Base-by-base conservation (phyloP, 805 yeast genomes). In the Blastobotrys terrestris region DNA sequence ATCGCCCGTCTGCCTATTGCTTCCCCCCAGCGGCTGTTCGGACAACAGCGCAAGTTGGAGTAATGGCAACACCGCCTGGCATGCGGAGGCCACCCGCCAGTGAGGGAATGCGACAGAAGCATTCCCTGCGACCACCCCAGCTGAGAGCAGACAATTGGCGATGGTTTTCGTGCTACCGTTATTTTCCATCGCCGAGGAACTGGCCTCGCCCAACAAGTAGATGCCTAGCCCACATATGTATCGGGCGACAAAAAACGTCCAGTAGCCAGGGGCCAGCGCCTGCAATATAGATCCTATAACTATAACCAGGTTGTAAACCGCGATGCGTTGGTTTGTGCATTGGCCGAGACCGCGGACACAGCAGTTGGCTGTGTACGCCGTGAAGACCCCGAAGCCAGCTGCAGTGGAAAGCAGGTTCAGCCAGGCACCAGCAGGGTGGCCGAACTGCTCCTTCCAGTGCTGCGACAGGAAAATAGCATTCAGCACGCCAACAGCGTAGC, bases 391-490 rank as follows among this genome's bases (percentile, higher is more conserved):
- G 13, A 44, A 22, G 3, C 46, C 46, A 8, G 21, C 16, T 6
- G 46, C 46, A 21, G 46, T 15, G 11, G 22, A 20, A 20, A 44
- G 16, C 13, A 44, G n/a, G 46, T 44, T 44, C n/a, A 20, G 3
- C 3, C 14, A 14, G 11, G 21, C 31, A 18, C 18, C 31, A n/a
- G 31, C 21, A 6, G 21, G 46, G 5, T 13, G 8, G 8, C 35
- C 35, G 14, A 44, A 44, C 16, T 44, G 31, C 3, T 20, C n/a
- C 13, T 44, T 44, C 46, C 46, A 44, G 31, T 44, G 35, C 26
- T 14, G 46, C 4, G 46, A 19, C n/a, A 21, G 31, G 8, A 44
- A 13, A 15, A 44, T 31, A 13, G 21, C 31, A 18, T 44, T 44
- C 14, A 19, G 8, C 16, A 22, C n/a, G 2, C 46, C 46, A 13